Base-by-base conservation (phyloP, 2,329 filamentous ascomycete species). In the Colletotrichum sp. region DNA sequence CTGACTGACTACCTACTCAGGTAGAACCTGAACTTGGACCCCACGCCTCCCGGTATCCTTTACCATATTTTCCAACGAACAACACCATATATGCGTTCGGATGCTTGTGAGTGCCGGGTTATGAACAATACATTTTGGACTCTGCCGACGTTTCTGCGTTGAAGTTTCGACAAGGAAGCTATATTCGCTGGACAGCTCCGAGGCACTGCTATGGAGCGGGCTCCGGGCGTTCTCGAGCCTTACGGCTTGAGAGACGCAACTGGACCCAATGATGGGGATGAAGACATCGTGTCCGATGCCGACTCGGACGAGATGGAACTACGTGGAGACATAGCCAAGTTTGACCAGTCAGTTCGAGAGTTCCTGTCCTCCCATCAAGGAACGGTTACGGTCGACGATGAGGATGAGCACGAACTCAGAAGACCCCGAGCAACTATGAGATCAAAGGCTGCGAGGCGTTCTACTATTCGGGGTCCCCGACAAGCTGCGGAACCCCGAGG, bases 401-500 rank as follows among this genome's bases (percentile, higher is more conserved):
- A 26, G n/a, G 44, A 34, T n/a, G 74, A 10, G 22, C 26, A 65
- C 15, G 34, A n/a, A 8, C 36, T 79, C 6, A 74, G 75, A 22
- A 15, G 78, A 81, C 48, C 78, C 75, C 8, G 55, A 71, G 26
- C 80, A 81, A 30, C 81, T 80, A 22, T 80, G 80, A 70, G 75
- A 72, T 34, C 32, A n/a, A 68, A 62, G 22, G 52, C 52, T 32
- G 18, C 72, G 7, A 55, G 72, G 6, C 76, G 75, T 30, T 81
- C 85, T 32, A 74, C 82, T 62, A 48, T 75, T 28, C 83, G 86
- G 16, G 90, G 90, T 8, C 90, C 89, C 30, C 86, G 90, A 22
- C 92, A 92, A 81, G 90, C 92, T 28, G 92, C 91, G 10, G 93
- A 95, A 81, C 93, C 93, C 18, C 91, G 93, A 60, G 92, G 90